A percentile compares a stretch with the other conserved stretches of the same genome.
Conservation (phyloP, 345 rosid genomes). For the Salix dunnii region DNA sequence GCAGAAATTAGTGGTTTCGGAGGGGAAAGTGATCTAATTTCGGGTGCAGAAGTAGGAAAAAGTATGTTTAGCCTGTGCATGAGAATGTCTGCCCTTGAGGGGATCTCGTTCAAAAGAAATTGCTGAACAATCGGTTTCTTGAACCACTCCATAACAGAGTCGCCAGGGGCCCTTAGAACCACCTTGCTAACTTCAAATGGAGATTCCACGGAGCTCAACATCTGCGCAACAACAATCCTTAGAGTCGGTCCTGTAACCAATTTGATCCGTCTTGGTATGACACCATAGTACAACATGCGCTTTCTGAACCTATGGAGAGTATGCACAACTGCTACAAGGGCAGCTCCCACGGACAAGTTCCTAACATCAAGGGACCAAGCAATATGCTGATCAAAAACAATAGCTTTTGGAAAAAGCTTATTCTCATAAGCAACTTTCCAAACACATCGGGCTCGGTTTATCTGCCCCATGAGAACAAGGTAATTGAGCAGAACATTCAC, state of each 20-base stretch:
- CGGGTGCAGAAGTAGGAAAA: constrained; percentile 94
- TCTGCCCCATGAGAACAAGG: constrained; percentile 95
- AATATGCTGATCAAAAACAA: constrained; percentile 90
- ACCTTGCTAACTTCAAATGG: constrained; percentile 96
- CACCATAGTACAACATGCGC: constrained; percentile 90
- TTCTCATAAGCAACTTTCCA: constrained; percentile 98
- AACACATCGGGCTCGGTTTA: constrained; percentile 88
- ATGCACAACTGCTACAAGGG: constrained; percentile 91
- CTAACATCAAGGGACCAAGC: constrained; percentile 99
- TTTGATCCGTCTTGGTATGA: constrained; percentile 86
- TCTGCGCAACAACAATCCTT: constrained; percentile 87
- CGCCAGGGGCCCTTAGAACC: constrained; percentile 88
- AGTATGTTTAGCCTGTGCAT: constrained; percentile 88
- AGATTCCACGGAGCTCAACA: constrained; percentile 88
- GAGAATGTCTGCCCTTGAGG: constrained; percentile 80
- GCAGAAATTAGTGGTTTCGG: constrained; percentile 34
- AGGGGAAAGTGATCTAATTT: constrained; percentile 73
- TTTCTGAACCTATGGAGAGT: constrained; percentile 94
- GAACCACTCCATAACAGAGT: constrained; percentile 91
- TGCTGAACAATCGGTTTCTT: constrained; percentile 97
- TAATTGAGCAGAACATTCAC: constrained; percentile 93
- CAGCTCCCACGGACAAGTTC: constrained; percentile 93
- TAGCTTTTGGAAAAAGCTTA: constrained; percentile 95
- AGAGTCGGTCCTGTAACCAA: constrained; percentile 92
- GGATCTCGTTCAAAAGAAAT: constrained; percentile 87